Evolutionary conservation across 2,329 filamentous ascomycete species (phyloP).

Genomic region (Trichoderma guizhouense): DNA sequence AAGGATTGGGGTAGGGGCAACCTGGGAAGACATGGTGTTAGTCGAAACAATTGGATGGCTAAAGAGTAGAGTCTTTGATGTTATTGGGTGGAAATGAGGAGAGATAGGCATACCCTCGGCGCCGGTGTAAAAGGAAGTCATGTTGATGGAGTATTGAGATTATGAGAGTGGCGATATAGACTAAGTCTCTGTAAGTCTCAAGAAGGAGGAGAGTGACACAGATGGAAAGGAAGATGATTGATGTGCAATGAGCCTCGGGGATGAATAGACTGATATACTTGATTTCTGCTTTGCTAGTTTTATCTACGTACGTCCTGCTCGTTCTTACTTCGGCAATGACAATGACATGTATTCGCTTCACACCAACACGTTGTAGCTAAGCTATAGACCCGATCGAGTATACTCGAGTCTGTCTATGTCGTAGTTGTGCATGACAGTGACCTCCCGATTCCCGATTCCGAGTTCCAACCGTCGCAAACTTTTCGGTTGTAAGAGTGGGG

Average conservation of each 20-base stretch:
- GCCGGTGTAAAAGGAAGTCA: constrained; percentile 26
- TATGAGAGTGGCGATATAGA: background rate
- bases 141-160: background rate
- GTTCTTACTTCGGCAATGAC: background rate
- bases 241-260: background rate
- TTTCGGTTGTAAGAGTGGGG: background rate
- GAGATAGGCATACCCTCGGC: constrained; percentile 26
- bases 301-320: background rate
- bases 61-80: background rate
- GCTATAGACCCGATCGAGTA: background rate
- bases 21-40: background rate
- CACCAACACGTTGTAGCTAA: background rate
- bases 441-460: constrained; percentile 1
- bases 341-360: background rate
- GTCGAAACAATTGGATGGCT: background rate
- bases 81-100: background rate
- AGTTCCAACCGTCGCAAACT: constrained; percentile 8
- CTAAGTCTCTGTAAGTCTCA: background rate
- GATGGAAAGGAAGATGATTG: background rate
- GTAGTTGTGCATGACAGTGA: background rate
- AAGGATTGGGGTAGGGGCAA: constrained; percentile 1
- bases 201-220: background rate
- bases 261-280: background rate
- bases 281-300: background rate
- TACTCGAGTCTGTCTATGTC: background rate